phyloP scores from a whole-genome alignment of 1,284 basidiomycete species.

The Retiboletus flavoniger region DNA sequence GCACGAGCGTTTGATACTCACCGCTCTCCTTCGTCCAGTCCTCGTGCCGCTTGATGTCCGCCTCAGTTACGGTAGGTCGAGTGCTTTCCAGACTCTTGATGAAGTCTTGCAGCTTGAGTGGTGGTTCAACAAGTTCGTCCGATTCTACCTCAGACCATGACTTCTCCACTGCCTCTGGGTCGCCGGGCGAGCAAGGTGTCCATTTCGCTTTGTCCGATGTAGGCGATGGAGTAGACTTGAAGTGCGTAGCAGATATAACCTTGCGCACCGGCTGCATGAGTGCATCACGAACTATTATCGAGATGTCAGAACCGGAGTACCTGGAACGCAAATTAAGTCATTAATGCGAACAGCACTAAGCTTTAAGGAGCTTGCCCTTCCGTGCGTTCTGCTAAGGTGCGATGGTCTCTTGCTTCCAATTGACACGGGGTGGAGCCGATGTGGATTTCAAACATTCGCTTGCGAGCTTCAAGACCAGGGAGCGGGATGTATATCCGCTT shows the following conservation, averaged over 20 bases:
- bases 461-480: slow-evolving; percentile 90
- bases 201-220: slow-evolving; percentile 49
- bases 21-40: slow-evolving; percentile 91
- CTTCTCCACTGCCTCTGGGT: slow-evolving; percentile 84
- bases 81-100: slow-evolving; percentile 80
- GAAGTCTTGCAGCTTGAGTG: slow-evolving; percentile 81
- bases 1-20: slow-evolving; percentile 29
- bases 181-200: slow-evolving; percentile 97
- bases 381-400: slow-evolving; percentile 79
- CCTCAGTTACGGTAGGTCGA: slow-evolving; percentile 85
- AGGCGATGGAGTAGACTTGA: slow-evolving; percentile 58
- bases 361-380: slow-evolving; percentile 60
- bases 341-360: neutral
- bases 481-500: slow-evolving; percentile 98
- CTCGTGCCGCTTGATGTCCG: slow-evolving; percentile 89
- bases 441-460: slow-evolving; percentile 96
- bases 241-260: slow-evolving; percentile 94
- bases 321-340: slow-evolving; percentile 34
- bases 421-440: slow-evolving; percentile 91
- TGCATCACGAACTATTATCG: slow-evolving; percentile 93
- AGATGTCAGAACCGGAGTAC: slow-evolving; percentile 95
- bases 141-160: slow-evolving; percentile 90
- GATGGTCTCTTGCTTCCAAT: slow-evolving; percentile 79
- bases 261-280: slow-evolving; percentile 99
- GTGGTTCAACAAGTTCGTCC: slow-evolving; percentile 88